Base-by-base conservation (phyloP, 2,329 filamentous ascomycete species). In the Thielaviopsis punctulata region DNA sequence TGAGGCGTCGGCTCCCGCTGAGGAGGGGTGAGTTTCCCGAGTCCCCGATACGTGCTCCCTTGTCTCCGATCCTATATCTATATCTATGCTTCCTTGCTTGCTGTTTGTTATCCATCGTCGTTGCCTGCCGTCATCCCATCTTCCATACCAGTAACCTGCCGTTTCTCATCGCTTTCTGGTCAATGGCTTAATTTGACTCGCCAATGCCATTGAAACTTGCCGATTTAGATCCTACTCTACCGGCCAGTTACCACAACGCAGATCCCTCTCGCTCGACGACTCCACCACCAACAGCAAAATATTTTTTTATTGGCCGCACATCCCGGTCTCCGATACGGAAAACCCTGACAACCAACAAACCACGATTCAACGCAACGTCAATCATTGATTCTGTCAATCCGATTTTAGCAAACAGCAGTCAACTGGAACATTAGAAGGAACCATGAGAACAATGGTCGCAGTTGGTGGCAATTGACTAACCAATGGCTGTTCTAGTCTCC, bases 1-100 rank as follows among this genome's bases (percentile, higher is more conserved):
- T 57, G 79, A 87, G 69, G 92, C 92, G 62, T 84, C 84, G 81
- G 89, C 90, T 62, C 88, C 87, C 58, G 84, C 84, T 64, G 92
- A 98, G 76, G 92, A 98, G 80, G 92, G 92, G 92, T 98, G 77
- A 82, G 90, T 84, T 50, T 48, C 44, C 39, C 33, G 45, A 51
- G 24, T 21, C 30, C 12, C 30, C 30, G 30, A 36, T 36, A 15
- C 25, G 5, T 27, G 25, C 30, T 36, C 30, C 30, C 13, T n/a
- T 36, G 30, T 36, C 30, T 36, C 30, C 30, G 30, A 4, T 36
- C 30, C 13, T 12, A 36, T 36, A 15, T 33, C 2, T 33, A 12
- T 27, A 6, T 27, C 10, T 27, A 5, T 27, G 25, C 25, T 27
- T 12, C 9, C 4, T 12, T 33, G 30, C 30, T 36, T 36, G 30